Base-by-base conservation (phyloP, 441 rosid species). In the Aquilaria agallochum region DNA sequence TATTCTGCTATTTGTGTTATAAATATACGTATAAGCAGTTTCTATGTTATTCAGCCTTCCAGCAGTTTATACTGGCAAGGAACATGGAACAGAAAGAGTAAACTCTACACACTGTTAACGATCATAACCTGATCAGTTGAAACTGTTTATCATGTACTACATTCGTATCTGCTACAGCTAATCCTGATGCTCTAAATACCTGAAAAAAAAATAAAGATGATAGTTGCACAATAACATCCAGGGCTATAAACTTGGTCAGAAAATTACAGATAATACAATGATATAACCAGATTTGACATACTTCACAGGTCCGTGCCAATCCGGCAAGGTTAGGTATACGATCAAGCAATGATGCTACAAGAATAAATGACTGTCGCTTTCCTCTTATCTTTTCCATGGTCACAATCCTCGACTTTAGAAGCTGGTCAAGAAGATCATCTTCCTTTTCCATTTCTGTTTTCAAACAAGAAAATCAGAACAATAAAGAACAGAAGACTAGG, bases 271-370 rank as follows among this genome's bases (percentile, higher is more conserved):
- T 54, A 59, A 51, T 5, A 33, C 31, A 69, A 52, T n/a, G 9
- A 48, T 46, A 14, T n/a, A 60, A 51, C 64, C 31, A 46, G 36
- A 31, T 20, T 13, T 20, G 58, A 58, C 77, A 71, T 76, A 89
- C 97, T 96, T 95, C 97, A 73, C 99, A 88, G 27, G 99, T 89
- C 62, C 97, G 84, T 63, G 96, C 93, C 80, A 95, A 79, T 56
- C 99, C 97, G 53, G 97, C 97, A 73, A 95, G 92, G 73, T 95
- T 95, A 60, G 99, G 99, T 64, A 91, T 86, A 51, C 99, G 94
- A 75, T 95, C 97, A 67, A 91, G 76, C 51, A 95, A 72, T 52
- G 97, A 95, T 56, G 98, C 97, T 60, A 95, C 98, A 45, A 95
- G 84, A 62, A 95, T 79, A 74, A 95, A 74, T 14, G 80, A 73